These are phyloP conservation scores for Globisporangium viniferum DNA, from an alignment of 352 stramenopile species.

Conservation along the genomic window DNA sequence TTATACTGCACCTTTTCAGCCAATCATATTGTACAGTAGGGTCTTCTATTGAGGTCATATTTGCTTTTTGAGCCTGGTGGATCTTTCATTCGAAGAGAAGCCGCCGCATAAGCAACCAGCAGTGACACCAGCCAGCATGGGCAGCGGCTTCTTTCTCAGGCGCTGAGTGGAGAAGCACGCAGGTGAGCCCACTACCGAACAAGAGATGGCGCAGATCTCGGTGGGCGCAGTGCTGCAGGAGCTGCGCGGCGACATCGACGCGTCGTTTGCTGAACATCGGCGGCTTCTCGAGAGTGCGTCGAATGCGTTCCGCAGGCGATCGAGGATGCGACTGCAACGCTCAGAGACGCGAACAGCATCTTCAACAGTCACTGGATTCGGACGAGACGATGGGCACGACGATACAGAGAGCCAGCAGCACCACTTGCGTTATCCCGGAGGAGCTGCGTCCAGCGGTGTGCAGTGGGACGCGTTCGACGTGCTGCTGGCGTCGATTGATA, in stretches of 20 bases:
- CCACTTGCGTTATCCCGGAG: background rate
- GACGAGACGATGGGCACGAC: background rate
- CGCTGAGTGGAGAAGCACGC: background rate
- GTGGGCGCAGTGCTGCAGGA: slow-evolving; percentile 6
- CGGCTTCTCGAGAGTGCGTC: slow-evolving; percentile 1
- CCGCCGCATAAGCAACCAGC: background rate
- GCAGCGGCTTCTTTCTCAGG: background rate
- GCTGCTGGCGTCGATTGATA: slow-evolving; percentile 8
- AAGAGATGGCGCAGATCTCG: background rate
- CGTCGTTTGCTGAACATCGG: slow-evolving; percentile 7
- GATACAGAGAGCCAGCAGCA: background rate
- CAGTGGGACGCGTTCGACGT: slow-evolving; percentile 2
- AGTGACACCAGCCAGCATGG: background rate
- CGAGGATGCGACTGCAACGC: background rate
- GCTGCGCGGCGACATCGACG: slow-evolving; percentile 10
- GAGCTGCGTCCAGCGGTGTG: background rate
- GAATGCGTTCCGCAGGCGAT: background rate
- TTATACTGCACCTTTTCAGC: background rate
- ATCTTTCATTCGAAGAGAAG: background rate
- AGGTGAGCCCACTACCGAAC: background rate
- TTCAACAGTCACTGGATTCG: background rate
- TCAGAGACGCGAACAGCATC: background rate
- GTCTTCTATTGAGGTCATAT: background rate
- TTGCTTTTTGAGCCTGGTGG: background rate
- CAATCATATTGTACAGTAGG: background rate